Evolutionary conservation across 176 grass and related monocot species (phyloP), one percentile per base, ranked within the genome.

Genomic region (Oryza longistaminata): DNA sequence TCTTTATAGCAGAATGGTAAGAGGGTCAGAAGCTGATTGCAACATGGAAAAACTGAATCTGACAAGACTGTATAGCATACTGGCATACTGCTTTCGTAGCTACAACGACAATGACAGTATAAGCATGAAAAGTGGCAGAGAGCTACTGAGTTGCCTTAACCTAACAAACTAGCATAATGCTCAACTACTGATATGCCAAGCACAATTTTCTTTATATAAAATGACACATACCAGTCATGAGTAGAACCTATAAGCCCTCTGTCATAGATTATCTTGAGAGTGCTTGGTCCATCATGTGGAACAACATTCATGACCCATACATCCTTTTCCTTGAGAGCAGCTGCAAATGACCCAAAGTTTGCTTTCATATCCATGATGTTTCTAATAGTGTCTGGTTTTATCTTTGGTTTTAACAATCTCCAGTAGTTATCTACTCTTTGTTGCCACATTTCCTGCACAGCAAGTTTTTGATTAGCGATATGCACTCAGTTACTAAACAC

Each of bases 341-440:
- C 91, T 74, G 93, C 82, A 88, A 98, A 98, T 87, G 96, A 98
- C 74, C 96, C 96, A 84, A 95, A 83, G 68, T 93, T 92, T 80
- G 96, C 93, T 86, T 98, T 98, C 96, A 98, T 98, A 83, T 98
- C 96, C 96, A 98, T 98, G 60, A 95, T 78, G 66, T 98, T 98
- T 90, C 96, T 91, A 79, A 98, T 87, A 68, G 89, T 77, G 34
- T 98, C 85, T 64, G 89, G 75, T 71, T 90, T 91, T 81, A 98
- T 86, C 80, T 98, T 98, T 45, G 85, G 11, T 45, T 83, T 50
- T 83, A 98, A 64, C 75, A 98, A 85, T 83, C 78, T 95, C 96
- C 96, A 98, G 40, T 98, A 98, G 6, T 85, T 93, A 22, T 90
- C 91, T 79, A 98, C 93, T 71, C 91, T 92, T 88, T 89, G 93